Evolutionary conservation across 164 flowering plant species (phyloP), one percentile per base, ranked within the genome.

Genomic region (Litsea cubeba): DNA sequence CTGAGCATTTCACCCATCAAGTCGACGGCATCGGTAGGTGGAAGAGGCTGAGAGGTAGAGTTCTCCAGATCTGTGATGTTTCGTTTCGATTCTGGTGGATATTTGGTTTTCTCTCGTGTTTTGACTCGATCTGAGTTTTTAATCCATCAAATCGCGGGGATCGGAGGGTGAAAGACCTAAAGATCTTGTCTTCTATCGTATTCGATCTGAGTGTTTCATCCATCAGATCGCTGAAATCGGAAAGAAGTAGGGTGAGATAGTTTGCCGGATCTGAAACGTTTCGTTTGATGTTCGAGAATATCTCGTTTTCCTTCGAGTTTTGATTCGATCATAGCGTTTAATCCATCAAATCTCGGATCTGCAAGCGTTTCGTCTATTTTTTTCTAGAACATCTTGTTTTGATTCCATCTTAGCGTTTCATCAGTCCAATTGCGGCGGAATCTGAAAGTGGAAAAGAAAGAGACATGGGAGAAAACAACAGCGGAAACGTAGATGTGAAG

Each of bases 391-490:
- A 65, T 65, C 69, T 28, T 14, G 58, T 68, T 18, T 12, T 68
- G 54, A 32, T 28, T 35, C n/a, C 7, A 30, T 24, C n/a, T 12
- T 12, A 18, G 18, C 23, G 15, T n/a, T 30, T 30, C 5, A 30
- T 30, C 26, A 25, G 28, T 26, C 28, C 28, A 26, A 26, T 26
- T 30, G 20, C 23, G 71, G 20, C 23, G 71, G 17, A 20, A 40
- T 8, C 54, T 35, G 23, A 68, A n/a, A 5, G 12, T 18, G 60
- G 60, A 54, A 3, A 18, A 4, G 65, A 51, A 22, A 50, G 60
- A 50, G 62, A 22, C 3, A 73, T 73, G 75, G 75, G 75, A 3
- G 70, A 73, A 15, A 51, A 30, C 75, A 62, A 63, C 3, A 28
- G 23, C 14, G 8, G 17, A 22, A 40, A 68, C 24, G 63, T 73